Conservation (phyloP, 2,329 filamentous ascomycete species). For the Aspergillus carbonarius region DNA sequence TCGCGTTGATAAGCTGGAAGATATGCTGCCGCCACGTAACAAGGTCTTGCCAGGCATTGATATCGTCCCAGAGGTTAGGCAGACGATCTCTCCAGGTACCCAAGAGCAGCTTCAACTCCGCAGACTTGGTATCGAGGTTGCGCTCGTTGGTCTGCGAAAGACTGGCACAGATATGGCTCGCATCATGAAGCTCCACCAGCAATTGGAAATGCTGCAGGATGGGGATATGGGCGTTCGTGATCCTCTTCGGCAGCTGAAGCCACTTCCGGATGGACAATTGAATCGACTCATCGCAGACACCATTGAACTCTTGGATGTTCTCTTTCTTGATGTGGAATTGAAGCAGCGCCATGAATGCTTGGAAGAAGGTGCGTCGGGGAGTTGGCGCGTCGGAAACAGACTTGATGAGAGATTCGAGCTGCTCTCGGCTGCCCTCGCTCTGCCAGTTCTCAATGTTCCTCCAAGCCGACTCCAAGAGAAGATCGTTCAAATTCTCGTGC, state of each 20-base stretch:
- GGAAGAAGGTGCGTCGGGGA: constrained; percentile 91
- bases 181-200: constrained; percentile 93
- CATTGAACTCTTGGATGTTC: constrained; percentile 74
- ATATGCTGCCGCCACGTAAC: constrained; percentile 99
- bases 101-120: constrained; percentile 89
- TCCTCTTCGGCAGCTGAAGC: constrained; percentile 92
- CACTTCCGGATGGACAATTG: constrained; percentile 97
- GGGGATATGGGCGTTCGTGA: constrained; percentile 93
- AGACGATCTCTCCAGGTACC: constrained; percentile 94
- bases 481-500: constrained; percentile 96
- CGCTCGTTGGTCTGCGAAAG: constrained; percentile 76
- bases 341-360: constrained; percentile 94
- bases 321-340: constrained; percentile 92
- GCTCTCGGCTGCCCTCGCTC: constrained; percentile 78
- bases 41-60: constrained; percentile 97
- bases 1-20: constrained; percentile 93
- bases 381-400: constrained; percentile 97
- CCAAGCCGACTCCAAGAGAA: constrained; percentile 94
- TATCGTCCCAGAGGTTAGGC: constrained; percentile 98
- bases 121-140: constrained; percentile 91
- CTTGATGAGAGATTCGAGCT: constrained; percentile 90
- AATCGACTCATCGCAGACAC: constrained; percentile 93
- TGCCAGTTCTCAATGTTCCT: constrained; percentile 94
- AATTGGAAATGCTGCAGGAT: constrained; percentile 97
- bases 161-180: constrained; percentile 92